Evolutionary conservation across 371 early-diverging fungal genomes (phyloP).

Genomic region (Mucor ambiguus): DNA sequence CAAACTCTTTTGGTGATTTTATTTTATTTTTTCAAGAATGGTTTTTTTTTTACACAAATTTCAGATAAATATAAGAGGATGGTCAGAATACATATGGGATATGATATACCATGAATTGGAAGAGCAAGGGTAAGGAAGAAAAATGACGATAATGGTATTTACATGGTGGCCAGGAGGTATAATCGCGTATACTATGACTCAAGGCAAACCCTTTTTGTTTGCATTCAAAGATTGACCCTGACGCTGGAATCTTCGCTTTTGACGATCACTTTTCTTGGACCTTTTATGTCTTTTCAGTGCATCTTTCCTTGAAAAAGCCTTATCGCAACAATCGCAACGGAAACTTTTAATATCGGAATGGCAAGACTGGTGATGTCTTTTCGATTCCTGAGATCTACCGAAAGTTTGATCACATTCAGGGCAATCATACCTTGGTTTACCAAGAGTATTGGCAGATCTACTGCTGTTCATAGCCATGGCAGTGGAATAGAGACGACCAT

Average conservation of each 20-base stretch:
- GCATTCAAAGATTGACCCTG: neutral
- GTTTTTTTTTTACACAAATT: neutral
- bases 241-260: neutral
- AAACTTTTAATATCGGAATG: neutral
- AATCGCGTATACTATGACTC: neutral
- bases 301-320: neutral
- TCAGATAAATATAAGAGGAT: neutral
- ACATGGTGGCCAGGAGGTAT: neutral
- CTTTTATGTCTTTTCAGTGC: conserved; percentile 1
- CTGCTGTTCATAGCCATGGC: neutral
- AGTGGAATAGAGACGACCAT: neutral
- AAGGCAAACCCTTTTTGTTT: neutral
- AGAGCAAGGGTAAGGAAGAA: neutral
- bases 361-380: neutral
- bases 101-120: neutral
- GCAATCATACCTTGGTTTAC: neutral
- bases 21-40: neutral
- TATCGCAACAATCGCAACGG: neutral
- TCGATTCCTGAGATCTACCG: neutral
- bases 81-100: neutral
- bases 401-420: neutral
- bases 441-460: neutral
- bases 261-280: neutral
- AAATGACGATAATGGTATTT: neutral
- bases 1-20: neutral